Percentiles rank a stretch among this genome's conserved stretches.
Conservation (phyloP, 2,329 filamentous ascomycete genomes). For the Eutypa lata region DNA sequence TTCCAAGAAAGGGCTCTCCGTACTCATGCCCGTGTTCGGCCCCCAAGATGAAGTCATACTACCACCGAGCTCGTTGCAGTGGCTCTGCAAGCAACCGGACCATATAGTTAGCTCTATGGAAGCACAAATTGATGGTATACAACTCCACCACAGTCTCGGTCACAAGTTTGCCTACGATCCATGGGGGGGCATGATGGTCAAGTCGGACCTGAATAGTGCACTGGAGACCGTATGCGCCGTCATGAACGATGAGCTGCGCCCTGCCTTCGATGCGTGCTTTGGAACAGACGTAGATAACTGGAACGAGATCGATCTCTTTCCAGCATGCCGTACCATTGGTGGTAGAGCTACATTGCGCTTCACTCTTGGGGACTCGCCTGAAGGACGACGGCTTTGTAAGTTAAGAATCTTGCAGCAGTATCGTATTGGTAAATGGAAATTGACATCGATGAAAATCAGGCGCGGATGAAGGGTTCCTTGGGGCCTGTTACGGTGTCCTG, state of each 20-base stretch:
- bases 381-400: conserved; percentile 29
- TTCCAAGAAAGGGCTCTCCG: conserved; percentile 37
- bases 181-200: conserved; percentile 28
- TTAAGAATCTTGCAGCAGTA: not conserved
- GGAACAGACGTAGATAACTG: conserved; percentile 31
- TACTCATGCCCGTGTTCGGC: conserved; percentile 38
- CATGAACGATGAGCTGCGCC: conserved; percentile 33
- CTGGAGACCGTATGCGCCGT: conserved; percentile 31
- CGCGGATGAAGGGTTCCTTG: conserved; percentile 32
- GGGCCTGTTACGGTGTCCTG: conserved; percentile 25
- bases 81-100: conserved; percentile 38
- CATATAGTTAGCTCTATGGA: conserved; percentile 28
- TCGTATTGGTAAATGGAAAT: not conserved
- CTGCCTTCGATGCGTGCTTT: conserved; percentile 33
- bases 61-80: conserved; percentile 36
- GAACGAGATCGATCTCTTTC: conserved; percentile 30
- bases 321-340: conserved; percentile 24
- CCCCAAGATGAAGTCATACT: conserved; percentile 39
- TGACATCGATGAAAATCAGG: conserved; percentile 11
- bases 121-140: conserved; percentile 37
- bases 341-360: conserved; percentile 23
- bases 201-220: conserved; percentile 31
- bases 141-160: conserved; percentile 35
- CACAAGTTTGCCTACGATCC: conserved; percentile 23
- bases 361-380: conserved; percentile 18